Evolutionary conservation across 1,284 basidiomycete species (phyloP).

Genomic region (Somion occarium): DNA sequence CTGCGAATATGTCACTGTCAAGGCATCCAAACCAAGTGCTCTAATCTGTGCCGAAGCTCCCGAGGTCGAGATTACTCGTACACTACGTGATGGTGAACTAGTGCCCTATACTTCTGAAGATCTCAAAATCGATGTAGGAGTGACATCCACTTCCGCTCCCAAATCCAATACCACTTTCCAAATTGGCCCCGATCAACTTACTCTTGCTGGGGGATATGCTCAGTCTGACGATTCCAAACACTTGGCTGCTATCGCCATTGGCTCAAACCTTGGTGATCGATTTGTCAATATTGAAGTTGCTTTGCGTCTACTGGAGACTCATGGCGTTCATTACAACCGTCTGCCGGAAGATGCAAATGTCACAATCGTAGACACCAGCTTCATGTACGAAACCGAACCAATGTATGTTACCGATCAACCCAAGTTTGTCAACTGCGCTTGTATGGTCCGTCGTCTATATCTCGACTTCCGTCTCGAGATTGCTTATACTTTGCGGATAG

Average conservation of each 20-base stretch:
- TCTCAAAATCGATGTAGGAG: not conserved
- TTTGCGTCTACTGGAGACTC: constrained; percentile 52
- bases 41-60: constrained; percentile 66
- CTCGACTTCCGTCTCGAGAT: not conserved
- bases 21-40: constrained; percentile 75
- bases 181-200: not conserved
- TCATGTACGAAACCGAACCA: constrained; percentile 90
- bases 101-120: not conserved
- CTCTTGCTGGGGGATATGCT: not conserved
- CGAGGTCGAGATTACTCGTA: constrained; percentile 55
- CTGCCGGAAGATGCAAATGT: constrained; percentile 25
- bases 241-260: constrained; percentile 72
- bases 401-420: constrained; percentile 96
- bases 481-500: constrained; percentile 44
- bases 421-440: constrained; percentile 86
- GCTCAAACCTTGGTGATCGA: constrained; percentile 88
- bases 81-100: constrained; percentile 28
- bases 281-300: constrained; percentile 83
- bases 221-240: not conserved
- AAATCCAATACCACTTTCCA: not conserved
- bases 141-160: not conserved
- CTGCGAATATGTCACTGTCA: constrained; percentile 44
- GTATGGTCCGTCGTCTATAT: constrained; percentile 55
- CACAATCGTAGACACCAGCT: constrained; percentile 74
- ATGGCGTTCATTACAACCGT: constrained; percentile 25